A percentile compares a stretch with the other conserved stretches of the same genome.
These are phyloP conservation scores for Phytopythium oedochilum DNA, from an alignment of 352 stramenopile species.

Conservation along the genomic window DNA sequence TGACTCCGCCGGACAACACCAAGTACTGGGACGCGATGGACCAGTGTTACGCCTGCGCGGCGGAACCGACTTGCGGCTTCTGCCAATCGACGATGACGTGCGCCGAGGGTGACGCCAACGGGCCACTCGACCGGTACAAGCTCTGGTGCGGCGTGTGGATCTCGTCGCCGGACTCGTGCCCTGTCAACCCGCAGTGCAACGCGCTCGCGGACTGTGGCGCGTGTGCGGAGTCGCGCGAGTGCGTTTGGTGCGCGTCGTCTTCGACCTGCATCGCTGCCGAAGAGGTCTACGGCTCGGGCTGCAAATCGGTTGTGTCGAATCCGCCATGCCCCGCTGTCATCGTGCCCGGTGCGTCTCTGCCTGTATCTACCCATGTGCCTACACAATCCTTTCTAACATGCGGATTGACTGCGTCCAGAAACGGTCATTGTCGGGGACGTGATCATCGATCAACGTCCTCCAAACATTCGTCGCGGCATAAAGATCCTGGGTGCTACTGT, in stretches of 20 bases:
- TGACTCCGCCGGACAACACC: slow-evolving; percentile 37
- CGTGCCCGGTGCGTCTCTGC: slow-evolving; percentile 45
- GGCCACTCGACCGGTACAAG: slow-evolving; percentile 29
- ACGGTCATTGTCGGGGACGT: slow-evolving; percentile 52
- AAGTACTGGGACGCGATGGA: slow-evolving; percentile 65
- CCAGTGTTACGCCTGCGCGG: slow-evolving; percentile 67
- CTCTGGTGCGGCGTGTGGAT: slow-evolving; percentile 61
- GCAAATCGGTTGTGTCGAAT: slow-evolving; percentile 81
- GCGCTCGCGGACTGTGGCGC: slow-evolving; percentile 41
- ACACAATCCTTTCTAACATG: background rate
- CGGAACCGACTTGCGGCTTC: slow-evolving; percentile 74
- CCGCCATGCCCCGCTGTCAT: slow-evolving; percentile 76
- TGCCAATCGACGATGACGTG: slow-evolving; percentile 91
- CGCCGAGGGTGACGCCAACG: slow-evolving; percentile 51
- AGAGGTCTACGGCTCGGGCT: slow-evolving; percentile 78
- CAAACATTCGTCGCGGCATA: slow-evolving; percentile 31
- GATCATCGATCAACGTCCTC: slow-evolving; percentile 39
- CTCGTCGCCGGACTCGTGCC: slow-evolving; percentile 53
- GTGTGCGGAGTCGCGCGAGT: slow-evolving; percentile 63
- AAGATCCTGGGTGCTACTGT: slow-evolving; percentile 30
- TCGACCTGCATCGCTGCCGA: slow-evolving; percentile 80
- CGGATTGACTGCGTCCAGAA: slow-evolving; percentile 25
- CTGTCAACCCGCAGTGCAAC: slow-evolving; percentile 57
- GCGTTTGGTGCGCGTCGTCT: slow-evolving; percentile 89
- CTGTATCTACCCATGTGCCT: background rate